These are phyloP conservation scores for Pseudoperonospora humuli DNA, from an alignment of 352 stramenopile species.

Conservation along the genomic window DNA sequence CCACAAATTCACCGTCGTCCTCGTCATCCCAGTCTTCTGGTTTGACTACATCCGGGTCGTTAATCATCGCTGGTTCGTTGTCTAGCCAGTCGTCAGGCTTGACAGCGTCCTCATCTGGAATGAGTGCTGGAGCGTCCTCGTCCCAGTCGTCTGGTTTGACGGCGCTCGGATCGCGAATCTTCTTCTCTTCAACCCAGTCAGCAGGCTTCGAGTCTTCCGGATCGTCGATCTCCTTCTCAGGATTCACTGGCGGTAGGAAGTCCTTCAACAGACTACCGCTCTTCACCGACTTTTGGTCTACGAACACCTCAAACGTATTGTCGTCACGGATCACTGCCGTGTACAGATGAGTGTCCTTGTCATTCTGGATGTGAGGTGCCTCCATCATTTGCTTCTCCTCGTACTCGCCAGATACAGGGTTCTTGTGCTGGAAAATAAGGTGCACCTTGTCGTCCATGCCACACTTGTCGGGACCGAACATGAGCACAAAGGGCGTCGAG, in stretches of 20 bases:
- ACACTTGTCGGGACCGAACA: slow-evolving; percentile 95
- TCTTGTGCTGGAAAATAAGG: slow-evolving; percentile 93
- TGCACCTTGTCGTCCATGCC: slow-evolving; percentile 91
- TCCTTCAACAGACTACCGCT: slow-evolving; percentile 77
- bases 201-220: slow-evolving; percentile 85
- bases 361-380: slow-evolving; percentile 66
- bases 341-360: slow-evolving; percentile 88
- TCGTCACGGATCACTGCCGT: slow-evolving; percentile 86
- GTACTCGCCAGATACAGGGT: slow-evolving; percentile 86
- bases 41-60: slow-evolving; percentile 70
- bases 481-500: slow-evolving; percentile 88
- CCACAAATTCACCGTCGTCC: slow-evolving; percentile 87
- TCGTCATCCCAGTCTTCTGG: slow-evolving; percentile 93
- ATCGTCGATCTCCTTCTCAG: slow-evolving; percentile 90
- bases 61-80: slow-evolving; percentile 65
- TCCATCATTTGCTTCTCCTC: slow-evolving; percentile 92
- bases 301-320: slow-evolving; percentile 89
- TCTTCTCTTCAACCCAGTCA: slow-evolving; percentile 88
- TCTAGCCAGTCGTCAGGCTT: slow-evolving; percentile 90
- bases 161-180: slow-evolving; percentile 84
- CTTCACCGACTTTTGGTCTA: slow-evolving; percentile 81
- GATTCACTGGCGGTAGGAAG: slow-evolving; percentile 82
- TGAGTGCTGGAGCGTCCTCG: slow-evolving; percentile 80
- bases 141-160: slow-evolving; percentile 91
- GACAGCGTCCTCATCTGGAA: slow-evolving; percentile 76